These are phyloP conservation scores for Brassica nigra DNA, from an alignment of 345 rosid genomes.

Conservation along the genomic window DNA sequence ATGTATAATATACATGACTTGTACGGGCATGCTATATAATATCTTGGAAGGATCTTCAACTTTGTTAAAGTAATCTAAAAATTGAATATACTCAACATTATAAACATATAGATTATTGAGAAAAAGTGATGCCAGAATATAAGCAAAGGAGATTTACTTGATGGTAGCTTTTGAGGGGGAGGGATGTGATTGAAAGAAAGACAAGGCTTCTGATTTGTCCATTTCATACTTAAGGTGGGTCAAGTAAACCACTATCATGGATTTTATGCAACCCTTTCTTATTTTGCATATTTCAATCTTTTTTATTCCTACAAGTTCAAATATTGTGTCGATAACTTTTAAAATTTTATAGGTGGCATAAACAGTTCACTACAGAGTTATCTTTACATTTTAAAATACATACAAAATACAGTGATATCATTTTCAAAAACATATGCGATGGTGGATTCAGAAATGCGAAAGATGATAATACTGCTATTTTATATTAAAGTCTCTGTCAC, in stretches of 20 bases:
- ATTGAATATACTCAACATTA: neutral
- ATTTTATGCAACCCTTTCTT: constrained; percentile 2
- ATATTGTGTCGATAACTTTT: neutral
- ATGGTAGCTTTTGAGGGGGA: constrained; percentile 38
- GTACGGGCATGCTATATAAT: neutral
- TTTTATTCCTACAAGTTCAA: neutral
- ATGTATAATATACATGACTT: neutral
- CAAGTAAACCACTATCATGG: constrained; percentile 31
- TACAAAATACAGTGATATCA: neutral
- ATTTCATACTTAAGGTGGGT: constrained; percentile 40
- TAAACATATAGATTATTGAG: constrained; percentile 4
- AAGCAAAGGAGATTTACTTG: constrained; percentile 26
- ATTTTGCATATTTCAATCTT: neutral
- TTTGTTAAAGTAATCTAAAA: neutral
- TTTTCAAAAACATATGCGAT: neutral
- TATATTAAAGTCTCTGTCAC: neutral
- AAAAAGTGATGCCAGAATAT: constrained; percentile 26
- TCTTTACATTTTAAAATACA: neutral
- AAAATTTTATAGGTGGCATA: neutral
- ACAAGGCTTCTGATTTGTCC: constrained; percentile 43
- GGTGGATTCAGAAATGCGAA: neutral
- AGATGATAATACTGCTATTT: neutral
- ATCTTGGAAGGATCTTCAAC: neutral
- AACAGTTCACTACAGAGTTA: neutral
- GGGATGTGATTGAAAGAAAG: constrained; percentile 33